Conservation (phyloP, 345 rosid genomes). For the Camelina neglecta region DNA sequence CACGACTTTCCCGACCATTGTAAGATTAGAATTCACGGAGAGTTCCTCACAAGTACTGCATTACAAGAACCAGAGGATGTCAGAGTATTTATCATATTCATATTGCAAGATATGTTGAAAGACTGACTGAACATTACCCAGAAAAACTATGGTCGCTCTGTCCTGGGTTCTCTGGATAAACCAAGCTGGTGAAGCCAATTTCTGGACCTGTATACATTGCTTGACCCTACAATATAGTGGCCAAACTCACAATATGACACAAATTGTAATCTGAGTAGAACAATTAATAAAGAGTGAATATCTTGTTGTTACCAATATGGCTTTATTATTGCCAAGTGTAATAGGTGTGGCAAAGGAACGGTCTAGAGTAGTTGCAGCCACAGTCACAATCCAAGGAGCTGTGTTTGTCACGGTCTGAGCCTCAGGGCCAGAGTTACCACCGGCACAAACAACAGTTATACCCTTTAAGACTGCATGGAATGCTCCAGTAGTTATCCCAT, state of each 20-base stretch:
- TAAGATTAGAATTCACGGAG: not conserved
- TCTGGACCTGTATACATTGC: conserved; percentile 8
- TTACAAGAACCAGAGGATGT: conserved; percentile 11
- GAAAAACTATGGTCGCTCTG: conserved; percentile 4
- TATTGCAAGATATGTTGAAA: not conserved
- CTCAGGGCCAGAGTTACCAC: not conserved
- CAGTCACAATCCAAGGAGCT: conserved; percentile 2
- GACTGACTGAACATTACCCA: conserved; percentile 2
- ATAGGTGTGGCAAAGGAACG: not conserved
- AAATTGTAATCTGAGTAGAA: not conserved
- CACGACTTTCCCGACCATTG: conserved; percentile 29
- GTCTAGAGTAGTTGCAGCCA: conserved; percentile 10
- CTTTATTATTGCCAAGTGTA: conserved; percentile 5
- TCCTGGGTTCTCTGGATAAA: not conserved
- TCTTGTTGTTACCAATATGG: not conserved
- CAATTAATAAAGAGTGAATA: not conserved
- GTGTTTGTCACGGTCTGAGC: not conserved
- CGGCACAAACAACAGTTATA: not conserved
- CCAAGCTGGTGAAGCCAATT: conserved; percentile 3
- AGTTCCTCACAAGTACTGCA: conserved; percentile 33
- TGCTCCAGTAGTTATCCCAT: conserved; percentile 50
- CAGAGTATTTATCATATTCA: not conserved
- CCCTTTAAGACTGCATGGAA: conserved; percentile 45
- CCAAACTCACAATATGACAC: not conserved
- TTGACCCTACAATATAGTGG: not conserved